These are phyloP conservation scores for Lactarius hatsudake DNA, from an alignment of 768 basidiomycete genomes.

Conservation along the genomic window DNA sequence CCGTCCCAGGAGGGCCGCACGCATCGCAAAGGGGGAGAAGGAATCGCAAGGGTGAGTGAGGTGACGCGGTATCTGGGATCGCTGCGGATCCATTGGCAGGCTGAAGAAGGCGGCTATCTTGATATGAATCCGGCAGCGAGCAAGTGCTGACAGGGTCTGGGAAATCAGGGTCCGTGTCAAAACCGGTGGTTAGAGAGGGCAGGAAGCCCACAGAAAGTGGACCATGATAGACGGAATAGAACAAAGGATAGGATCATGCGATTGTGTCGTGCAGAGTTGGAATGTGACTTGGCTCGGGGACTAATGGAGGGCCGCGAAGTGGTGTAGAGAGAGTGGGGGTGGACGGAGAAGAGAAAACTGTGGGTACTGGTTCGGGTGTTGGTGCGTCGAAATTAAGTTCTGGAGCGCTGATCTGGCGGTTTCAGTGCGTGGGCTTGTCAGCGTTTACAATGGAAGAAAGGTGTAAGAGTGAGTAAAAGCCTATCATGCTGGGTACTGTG, in stretches of 20 bases:
- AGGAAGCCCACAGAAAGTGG: neutral
- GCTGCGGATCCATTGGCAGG: neutral
- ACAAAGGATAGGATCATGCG: constrained; percentile 4
- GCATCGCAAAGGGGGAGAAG: neutral
- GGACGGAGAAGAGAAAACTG: neutral
- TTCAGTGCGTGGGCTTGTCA: constrained; percentile 16
- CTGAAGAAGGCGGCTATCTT: constrained; percentile 1
- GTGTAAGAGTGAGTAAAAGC: neutral
- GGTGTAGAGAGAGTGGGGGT: neutral
- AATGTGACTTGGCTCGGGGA: neutral
- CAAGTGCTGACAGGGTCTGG: neutral
- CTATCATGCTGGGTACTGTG: constrained; percentile 12
- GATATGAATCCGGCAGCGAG: neutral
- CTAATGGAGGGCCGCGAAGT: neutral
- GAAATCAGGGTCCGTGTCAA: neutral
- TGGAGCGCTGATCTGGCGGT: neutral
- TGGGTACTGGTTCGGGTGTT: neutral
- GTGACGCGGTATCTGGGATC: constrained; percentile 1
- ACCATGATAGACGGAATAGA: constrained; percentile 9
- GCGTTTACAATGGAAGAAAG: constrained; percentile 12
- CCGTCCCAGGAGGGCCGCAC: neutral
- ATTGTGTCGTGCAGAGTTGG: neutral
- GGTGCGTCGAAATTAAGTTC: neutral
- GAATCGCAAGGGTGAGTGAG: constrained; percentile 8
- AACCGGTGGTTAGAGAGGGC: neutral